Percentiles rank a stretch among this genome's conserved stretches.
These are phyloP conservation scores for Cercospora zeae-maydis DNA, from an alignment of 2,329 filamentous ascomycete species.

Conservation along the genomic window DNA sequence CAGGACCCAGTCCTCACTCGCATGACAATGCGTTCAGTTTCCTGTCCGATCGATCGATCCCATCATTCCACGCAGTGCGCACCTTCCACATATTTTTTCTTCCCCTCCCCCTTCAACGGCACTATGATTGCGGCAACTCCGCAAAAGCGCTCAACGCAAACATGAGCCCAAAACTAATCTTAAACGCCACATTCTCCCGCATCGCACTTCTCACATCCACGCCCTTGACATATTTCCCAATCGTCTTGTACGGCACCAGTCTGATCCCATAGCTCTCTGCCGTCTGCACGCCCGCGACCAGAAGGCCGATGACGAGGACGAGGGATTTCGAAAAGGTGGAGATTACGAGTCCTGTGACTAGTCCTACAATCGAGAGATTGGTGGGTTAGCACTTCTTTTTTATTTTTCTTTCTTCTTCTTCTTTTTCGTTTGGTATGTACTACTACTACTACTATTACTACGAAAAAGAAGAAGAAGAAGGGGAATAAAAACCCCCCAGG, in stretches of 20 bases:
- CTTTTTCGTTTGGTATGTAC: too few species aligned
- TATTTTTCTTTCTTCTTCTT: too few species aligned
- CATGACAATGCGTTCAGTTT: too few species aligned
- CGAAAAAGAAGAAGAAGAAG: too few species aligned
- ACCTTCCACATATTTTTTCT: too few species aligned
- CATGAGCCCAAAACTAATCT: conserved; percentile 66
- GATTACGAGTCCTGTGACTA: conserved; percentile 61
- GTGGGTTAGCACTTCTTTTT: too few species aligned
- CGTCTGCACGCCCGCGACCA: conserved; percentile 60
- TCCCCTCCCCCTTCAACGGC: too few species aligned
- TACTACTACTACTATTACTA: too few species aligned
- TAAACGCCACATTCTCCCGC: conserved; percentile 60
- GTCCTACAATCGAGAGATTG: too few species aligned
- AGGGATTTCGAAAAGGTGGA: conserved; percentile 68
- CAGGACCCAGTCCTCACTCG: too few species aligned
- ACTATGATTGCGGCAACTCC: conserved; percentile 39
- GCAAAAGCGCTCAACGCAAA: conserved; percentile 69
- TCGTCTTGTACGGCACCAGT: conserved; percentile 46
- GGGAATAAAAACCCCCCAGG: not conserved
- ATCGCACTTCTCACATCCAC: conserved; percentile 52
- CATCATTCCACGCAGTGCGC: too few species aligned
- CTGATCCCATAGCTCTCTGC: conserved; percentile 52
- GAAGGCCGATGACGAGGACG: conserved; percentile 62
- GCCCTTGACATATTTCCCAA: conserved; percentile 51
- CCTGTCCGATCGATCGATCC: too few species aligned